Conservation (phyloP, 2,329 filamentous ascomycete genomes). For the Metarhizium robertsii region DNA sequence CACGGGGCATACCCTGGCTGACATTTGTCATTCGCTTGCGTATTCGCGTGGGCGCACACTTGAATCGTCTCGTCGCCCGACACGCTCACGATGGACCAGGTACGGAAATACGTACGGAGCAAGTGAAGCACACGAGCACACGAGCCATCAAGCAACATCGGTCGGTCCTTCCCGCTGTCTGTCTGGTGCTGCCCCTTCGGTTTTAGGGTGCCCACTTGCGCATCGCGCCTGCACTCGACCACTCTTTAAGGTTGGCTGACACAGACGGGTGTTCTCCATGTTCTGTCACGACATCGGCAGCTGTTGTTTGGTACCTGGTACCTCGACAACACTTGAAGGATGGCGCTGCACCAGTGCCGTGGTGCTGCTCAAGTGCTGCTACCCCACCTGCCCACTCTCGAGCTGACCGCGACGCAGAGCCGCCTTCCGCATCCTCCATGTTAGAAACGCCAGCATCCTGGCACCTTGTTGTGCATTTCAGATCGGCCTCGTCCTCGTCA, state of each 20-base stretch:
- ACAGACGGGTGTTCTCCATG: neutral
- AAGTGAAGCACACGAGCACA: neutral
- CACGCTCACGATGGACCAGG: no score
- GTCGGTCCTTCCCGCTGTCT: neutral
- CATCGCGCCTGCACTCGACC: neutral
- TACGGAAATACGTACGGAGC: neutral
- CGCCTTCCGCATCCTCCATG: neutral
- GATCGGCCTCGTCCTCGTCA: no score
- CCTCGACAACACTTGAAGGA: neutral
- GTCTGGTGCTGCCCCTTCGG: neutral
- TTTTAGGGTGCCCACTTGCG: neutral
- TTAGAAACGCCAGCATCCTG: neutral
- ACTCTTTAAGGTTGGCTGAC: neutral
- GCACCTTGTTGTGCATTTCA: neutral
- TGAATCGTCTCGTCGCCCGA: neutral
- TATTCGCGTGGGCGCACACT: neutral
- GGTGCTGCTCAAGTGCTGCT: neutral
- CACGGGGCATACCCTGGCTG: neutral
- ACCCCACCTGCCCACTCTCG: constrained; percentile 1
- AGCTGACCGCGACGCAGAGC: neutral
- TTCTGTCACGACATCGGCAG: neutral
- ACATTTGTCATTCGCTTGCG: neutral
- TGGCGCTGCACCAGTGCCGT: neutral
- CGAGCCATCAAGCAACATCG: neutral
- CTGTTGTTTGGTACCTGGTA: neutral